A percentile compares a stretch with the other conserved stretches of the same genome.
phyloP scores from a whole-genome alignment of 371 early-diverging fungal species.

The Funneliformis caledonium region DNA sequence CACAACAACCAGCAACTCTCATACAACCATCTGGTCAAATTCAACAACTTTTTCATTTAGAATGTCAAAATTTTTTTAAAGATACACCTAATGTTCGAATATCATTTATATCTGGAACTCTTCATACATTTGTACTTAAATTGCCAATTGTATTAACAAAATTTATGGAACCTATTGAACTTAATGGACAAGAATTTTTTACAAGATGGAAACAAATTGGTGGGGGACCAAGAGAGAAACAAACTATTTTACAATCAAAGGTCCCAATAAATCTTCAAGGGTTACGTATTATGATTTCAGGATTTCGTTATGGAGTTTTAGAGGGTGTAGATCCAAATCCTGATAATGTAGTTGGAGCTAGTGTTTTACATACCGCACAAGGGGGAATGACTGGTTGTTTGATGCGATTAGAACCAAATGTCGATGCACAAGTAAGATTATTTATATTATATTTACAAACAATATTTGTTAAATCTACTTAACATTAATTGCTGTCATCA shows the following conservation, averaged over 20 bases:
- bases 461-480: not conserved
- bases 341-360: conserved; percentile 86
- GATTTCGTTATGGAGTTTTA: conserved; percentile 74
- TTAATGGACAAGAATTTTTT: conserved; percentile 86
- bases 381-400: conserved; percentile 93
- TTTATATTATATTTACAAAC: not conserved
- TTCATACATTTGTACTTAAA: conserved; percentile 59
- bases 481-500: not conserved
- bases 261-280: conserved; percentile 58
- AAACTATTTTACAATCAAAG: conserved; percentile 69
- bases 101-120: conserved; percentile 61
- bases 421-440: conserved; percentile 79
- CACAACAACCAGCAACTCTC: conserved; percentile 51
- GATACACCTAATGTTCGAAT: conserved; percentile 69
- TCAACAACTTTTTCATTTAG: conserved; percentile 75
- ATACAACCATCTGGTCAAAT: conserved; percentile 75
- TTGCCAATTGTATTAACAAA: conserved; percentile 83
- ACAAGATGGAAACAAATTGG: conserved; percentile 95
- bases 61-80: conserved; percentile 63
- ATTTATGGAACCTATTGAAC: conserved; percentile 85
- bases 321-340: conserved; percentile 88
- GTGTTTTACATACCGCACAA: conserved; percentile 74
- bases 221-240: conserved; percentile 79
- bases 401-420: conserved; percentile 87
- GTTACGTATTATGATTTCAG: conserved; percentile 59